phyloP scores from a whole-genome alignment of 2,329 filamentous ascomycete genomes.

The Chaetomium sp. region DNA sequence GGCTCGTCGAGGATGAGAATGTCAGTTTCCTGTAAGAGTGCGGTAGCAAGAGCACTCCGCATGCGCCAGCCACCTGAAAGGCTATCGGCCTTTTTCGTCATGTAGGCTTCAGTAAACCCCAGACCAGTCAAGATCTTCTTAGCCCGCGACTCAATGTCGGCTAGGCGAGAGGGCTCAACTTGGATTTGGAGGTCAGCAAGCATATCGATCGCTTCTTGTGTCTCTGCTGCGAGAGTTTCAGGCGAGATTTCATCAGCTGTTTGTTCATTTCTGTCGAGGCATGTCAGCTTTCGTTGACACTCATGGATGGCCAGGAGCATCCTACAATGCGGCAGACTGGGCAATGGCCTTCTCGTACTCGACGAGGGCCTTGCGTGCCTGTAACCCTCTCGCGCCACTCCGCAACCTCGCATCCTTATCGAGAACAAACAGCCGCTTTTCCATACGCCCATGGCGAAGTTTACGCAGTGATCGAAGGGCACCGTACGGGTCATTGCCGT shows the following conservation, averaged over 20 bases:
- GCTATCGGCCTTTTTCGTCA: slow-evolving; percentile 53
- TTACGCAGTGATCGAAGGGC: slow-evolving; percentile 55
- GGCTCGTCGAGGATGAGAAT: slow-evolving; percentile 80
- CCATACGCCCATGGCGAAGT: slow-evolving; percentile 56
- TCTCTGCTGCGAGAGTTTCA: slow-evolving; percentile 55
- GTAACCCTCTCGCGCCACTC: slow-evolving; percentile 67
- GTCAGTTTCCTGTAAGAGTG: slow-evolving; percentile 66
- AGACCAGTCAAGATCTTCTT: slow-evolving; percentile 61
- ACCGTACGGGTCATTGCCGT: slow-evolving; percentile 49
- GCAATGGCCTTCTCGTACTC: slow-evolving; percentile 61
- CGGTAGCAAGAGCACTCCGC: slow-evolving; percentile 58
- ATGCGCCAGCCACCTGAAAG: slow-evolving; percentile 76
- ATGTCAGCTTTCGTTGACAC: background rate
- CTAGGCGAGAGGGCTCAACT: slow-evolving; percentile 58
- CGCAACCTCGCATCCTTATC: slow-evolving; percentile 68
- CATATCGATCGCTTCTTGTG: slow-evolving; percentile 61
- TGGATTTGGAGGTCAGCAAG: slow-evolving; percentile 62
- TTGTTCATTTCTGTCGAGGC: slow-evolving; percentile 40
- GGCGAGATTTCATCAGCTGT: slow-evolving; percentile 50
- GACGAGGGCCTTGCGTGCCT: slow-evolving; percentile 68
- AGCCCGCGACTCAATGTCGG: slow-evolving; percentile 59
- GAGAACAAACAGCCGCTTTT: slow-evolving; percentile 58
- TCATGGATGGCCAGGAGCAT: background rate
- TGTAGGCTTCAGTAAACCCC: slow-evolving; percentile 59
- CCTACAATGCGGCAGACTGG: slow-evolving; percentile 48